Evolutionary conservation across 257 asterid genomes (phyloP), one percentile per base, ranked within the genome.

Genomic region (Handroanthus guayacan): DNA sequence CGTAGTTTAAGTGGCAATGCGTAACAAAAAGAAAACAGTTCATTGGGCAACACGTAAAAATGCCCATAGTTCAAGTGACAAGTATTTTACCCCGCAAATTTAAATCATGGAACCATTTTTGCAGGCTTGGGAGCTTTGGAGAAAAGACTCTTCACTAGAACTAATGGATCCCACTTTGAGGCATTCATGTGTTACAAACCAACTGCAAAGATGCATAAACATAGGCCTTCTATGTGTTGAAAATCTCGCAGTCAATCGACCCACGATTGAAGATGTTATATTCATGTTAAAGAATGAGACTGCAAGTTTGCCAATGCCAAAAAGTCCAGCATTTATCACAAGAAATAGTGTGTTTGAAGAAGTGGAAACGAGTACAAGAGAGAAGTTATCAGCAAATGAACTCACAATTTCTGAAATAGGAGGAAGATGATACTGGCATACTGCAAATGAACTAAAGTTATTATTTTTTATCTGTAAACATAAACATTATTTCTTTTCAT

Each of bases 101-200:
- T 47, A 10, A 36, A 61, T 14, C 6, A 50, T 77, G 65, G 60
- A 36, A 55, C 14, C 9, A 13, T 34, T 50, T 17, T 20, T 80
- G 71, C 75, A 91, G 93, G 91, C 86, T 8, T 91, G 95, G 92
- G 89, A 86, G 79, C 81, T 76, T 14, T 89, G 92, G 93, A 65
- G 43, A 48, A 76, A 74, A n/a, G 84, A 61, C 47, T 55, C 52
- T 63, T 86, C 84, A 6, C 39, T 75, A 52, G 83, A 84, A 50
- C 62, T 91, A 25, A 72, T 81, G 79, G 91, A 89, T 81, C 89
- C 85, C 31, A 57, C 50, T 7, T 73, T 89, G 18, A 80, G 61
- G 9, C 74, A 75, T 67, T 75, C 87, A 11, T 82, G 84, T 73
- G 58, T 18, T 17, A 51, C 36, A 31, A 81, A 74, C 34, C 86